Evolutionary conservation across 306 rosid species (phyloP).

Genomic region (Acacia acuminata): DNA sequence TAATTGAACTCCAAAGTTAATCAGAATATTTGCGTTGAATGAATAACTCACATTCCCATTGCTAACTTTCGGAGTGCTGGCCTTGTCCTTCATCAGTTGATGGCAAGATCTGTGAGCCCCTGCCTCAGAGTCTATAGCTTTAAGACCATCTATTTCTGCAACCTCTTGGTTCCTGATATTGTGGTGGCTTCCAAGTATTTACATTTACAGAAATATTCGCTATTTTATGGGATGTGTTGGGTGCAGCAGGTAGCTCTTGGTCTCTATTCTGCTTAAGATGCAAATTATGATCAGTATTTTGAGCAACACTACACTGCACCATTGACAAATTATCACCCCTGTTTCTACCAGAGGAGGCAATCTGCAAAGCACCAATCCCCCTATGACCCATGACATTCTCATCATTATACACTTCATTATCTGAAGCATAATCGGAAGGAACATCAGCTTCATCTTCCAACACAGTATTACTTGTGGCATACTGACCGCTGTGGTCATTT

Average conservation of each 20-base stretch:
- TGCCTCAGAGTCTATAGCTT: constrained; percentile 33
- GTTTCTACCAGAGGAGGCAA: constrained; percentile 46
- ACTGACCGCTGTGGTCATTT: constrained; percentile 47
- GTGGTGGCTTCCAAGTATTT: constrained; percentile 56
- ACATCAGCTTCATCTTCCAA: constrained; percentile 57
- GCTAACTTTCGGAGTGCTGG: constrained; percentile 35
- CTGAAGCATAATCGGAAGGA: constrained; percentile 65
- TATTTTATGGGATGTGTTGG: constrained; percentile 48
- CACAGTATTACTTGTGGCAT: constrained; percentile 40
- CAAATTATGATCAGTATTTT: constrained; percentile 38
- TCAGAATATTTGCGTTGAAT: constrained; percentile 1
- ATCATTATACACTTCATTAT: constrained; percentile 67
- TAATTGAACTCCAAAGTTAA: constrained; percentile 5
- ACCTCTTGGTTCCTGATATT: constrained; percentile 48
- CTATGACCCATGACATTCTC: constrained; percentile 41
- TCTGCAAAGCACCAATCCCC: constrained; percentile 46
- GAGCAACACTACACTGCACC: constrained; percentile 40
- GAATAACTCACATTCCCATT: constrained; percentile 71
- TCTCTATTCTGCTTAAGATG: constrained; percentile 32
- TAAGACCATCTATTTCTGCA: constrained; percentile 43
- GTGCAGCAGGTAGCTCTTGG: constrained; percentile 41
- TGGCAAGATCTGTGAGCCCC: constrained; percentile 47
- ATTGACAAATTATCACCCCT: constrained; percentile 40
- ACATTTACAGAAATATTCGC: constrained; percentile 54
- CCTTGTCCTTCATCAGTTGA: constrained; percentile 49